These are phyloP conservation scores for Aspergillus caelatus DNA, from an alignment of 2,329 filamentous ascomycete genomes.

Conservation along the genomic window DNA sequence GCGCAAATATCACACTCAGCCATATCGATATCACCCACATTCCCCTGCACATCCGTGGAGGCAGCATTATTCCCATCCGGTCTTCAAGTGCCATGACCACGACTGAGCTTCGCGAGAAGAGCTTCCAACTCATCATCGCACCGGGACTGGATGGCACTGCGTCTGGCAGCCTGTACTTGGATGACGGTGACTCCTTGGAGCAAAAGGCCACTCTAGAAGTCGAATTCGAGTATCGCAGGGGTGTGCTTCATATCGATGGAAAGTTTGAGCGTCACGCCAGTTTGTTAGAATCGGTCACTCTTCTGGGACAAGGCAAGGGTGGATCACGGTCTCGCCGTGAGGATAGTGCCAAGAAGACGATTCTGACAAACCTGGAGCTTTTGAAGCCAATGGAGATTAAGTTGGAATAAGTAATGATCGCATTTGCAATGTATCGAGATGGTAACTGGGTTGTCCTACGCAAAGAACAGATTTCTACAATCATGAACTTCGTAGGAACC, in stretches of 20 bases:
- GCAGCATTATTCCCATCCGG: slow-evolving; percentile 62
- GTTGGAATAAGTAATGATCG: slow-evolving; percentile 8
- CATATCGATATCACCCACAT: slow-evolving; percentile 57
- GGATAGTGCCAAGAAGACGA: slow-evolving; percentile 25
- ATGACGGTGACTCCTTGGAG: slow-evolving; percentile 71
- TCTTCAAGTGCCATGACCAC: slow-evolving; percentile 60
- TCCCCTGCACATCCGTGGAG: slow-evolving; percentile 65
- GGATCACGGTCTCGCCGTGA: slow-evolving; percentile 15
- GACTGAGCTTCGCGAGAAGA: slow-evolving; percentile 60
- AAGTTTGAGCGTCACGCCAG: slow-evolving; percentile 30
- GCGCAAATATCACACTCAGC: slow-evolving; percentile 46
- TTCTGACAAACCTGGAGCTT: slow-evolving; percentile 25
- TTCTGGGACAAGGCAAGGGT: slow-evolving; percentile 31
- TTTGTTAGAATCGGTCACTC: slow-evolving; percentile 38
- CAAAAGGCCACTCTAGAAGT: slow-evolving; percentile 61
- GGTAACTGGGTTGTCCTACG: neutral
- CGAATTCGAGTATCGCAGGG: slow-evolving; percentile 60
- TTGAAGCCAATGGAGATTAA: slow-evolving; percentile 16
- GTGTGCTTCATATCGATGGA: slow-evolving; percentile 39
- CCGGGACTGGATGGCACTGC: slow-evolving; percentile 65
- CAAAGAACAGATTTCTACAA: neutral
- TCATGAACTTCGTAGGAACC: neutral
- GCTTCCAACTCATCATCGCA: slow-evolving; percentile 73
- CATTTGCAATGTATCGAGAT: neutral
- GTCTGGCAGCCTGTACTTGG: slow-evolving; percentile 70